Evolutionary conservation across 177 flowering plant genomes (phyloP), one percentile per base, ranked within the genome.

Genomic region (Telopea speciosissima): DNA sequence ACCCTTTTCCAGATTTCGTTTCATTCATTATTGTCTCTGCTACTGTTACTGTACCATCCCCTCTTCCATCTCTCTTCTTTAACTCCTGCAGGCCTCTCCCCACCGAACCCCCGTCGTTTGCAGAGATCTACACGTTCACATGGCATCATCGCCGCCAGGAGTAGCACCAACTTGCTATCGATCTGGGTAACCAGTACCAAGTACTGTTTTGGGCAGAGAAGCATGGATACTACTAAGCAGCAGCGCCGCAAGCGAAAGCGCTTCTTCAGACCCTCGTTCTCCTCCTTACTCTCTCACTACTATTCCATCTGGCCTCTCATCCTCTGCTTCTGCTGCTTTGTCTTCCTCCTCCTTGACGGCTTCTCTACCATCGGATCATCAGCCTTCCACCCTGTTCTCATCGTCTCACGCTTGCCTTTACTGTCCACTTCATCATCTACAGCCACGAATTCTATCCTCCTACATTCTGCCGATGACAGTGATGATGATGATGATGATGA

Each of bases 321-420:
- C 13, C 68, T 44, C 59, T 67, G 71, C 68, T 73, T 73, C 52
- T 68, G 26, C 63, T 70, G 70, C 26, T 23, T 59, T 21, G 62
- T 16, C 17, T 31, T 68, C 52, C 61, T 70, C 31, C 63, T 77
- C 23, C 19, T 63, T 22, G 54, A 36, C 25, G 24, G 42, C 23
- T 72, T 72, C 60, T 60, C 68, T 11, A 28, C 31, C 31, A n/a
- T 59, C 11, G 60, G 73, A 22, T 63, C 68, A 11, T 12, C 59
- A 11, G 24, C 45, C 19, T 63, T 52, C 61, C 71, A 28, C 10
- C 71, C 71, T 21, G 12, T 69, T 60, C 56, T 69, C 3, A 69
- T 62, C 2, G 28, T 59, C 17, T 59, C 42, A 22, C 71, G 54
- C 3, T 6, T 40, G 45, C 44, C 65, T 8, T 21, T 22, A 0